Evolutionary conservation across 768 basidiomycete genomes (phyloP).

Genomic region (Porphyrellus cyaneotinctus): DNA sequence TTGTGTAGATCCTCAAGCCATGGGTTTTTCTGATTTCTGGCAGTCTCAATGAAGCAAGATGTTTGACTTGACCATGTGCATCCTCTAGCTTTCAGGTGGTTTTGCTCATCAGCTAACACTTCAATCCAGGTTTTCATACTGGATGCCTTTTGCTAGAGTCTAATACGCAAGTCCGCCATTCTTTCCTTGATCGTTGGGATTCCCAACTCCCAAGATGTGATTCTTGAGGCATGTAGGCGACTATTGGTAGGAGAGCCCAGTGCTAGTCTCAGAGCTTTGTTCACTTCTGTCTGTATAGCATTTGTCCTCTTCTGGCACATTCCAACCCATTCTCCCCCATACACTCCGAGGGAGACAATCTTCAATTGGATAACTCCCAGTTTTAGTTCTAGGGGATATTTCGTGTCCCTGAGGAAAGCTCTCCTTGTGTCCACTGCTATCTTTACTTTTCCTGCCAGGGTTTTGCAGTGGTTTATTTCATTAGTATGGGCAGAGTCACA

Average conservation of each 20-base stretch:
- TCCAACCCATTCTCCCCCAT: neutral
- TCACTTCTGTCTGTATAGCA: neutral
- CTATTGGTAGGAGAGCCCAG: neutral
- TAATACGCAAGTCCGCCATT: neutral
- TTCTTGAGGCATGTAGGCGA: neutral
- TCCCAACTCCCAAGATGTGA: neutral
- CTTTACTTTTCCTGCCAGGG: neutral
- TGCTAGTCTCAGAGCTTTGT: neutral
- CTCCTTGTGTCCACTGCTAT: neutral
- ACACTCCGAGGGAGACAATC: neutral
- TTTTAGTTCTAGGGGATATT: neutral
- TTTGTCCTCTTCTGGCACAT: neutral
- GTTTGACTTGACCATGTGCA: neutral
- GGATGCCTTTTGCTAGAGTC: neutral
- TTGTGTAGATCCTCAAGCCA: neutral
- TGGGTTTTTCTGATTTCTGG: neutral
- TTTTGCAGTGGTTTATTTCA: neutral
- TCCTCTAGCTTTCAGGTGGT: neutral
- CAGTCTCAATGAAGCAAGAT: neutral
- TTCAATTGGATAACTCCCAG: neutral
- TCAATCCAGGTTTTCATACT: neutral
- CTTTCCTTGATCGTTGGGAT: neutral
- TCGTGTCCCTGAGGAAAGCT: neutral
- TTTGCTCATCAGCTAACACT: neutral
- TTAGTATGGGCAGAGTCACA: neutral